Evolutionary conservation across 495 filamentous ascomycete species (phyloP).

Genomic region (Haplographium delicatum): DNA sequence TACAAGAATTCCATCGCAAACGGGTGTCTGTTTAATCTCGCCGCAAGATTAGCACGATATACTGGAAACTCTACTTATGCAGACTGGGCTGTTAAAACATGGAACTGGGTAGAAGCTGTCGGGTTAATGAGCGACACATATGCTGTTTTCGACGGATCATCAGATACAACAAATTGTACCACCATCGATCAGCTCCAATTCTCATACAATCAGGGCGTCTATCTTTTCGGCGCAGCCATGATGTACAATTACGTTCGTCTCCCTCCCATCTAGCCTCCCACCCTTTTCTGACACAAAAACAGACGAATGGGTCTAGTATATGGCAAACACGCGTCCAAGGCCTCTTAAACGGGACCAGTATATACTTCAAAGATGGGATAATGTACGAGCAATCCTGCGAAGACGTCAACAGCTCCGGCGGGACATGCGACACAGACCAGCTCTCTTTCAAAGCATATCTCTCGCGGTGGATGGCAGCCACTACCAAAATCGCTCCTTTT

Average conservation of each 20-base stretch:
- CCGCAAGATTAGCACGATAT: slow-evolving; percentile 68
- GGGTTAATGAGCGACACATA: slow-evolving; percentile 59
- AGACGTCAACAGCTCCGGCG: slow-evolving; percentile 30
- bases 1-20: slow-evolving; percentile 79
- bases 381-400: slow-evolving; percentile 77
- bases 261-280: neutral
- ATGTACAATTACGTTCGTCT: slow-evolving; percentile 67
- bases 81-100: slow-evolving; percentile 68
- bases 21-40: slow-evolving; percentile 78
- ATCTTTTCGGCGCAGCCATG: slow-evolving; percentile 65
- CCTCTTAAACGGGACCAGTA: slow-evolving; percentile 19
- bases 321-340: slow-evolving; percentile 19
- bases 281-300: neutral
- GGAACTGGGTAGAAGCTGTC: slow-evolving; percentile 61
- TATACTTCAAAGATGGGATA: slow-evolving; percentile 50
- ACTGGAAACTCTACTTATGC: slow-evolving; percentile 75
- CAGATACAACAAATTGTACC: slow-evolving; percentile 56
- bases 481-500: slow-evolving; percentile 66
- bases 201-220: slow-evolving; percentile 70
- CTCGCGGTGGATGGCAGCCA: slow-evolving; percentile 68
- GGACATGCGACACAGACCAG: slow-evolving; percentile 67
- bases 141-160: slow-evolving; percentile 65
- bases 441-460: slow-evolving; percentile 83
- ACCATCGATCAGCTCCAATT: slow-evolving; percentile 59
- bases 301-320: slow-evolving; percentile 28